Base-by-base conservation (phyloP, 495 filamentous ascomycete species). In the Penicillium herquei region DNA sequence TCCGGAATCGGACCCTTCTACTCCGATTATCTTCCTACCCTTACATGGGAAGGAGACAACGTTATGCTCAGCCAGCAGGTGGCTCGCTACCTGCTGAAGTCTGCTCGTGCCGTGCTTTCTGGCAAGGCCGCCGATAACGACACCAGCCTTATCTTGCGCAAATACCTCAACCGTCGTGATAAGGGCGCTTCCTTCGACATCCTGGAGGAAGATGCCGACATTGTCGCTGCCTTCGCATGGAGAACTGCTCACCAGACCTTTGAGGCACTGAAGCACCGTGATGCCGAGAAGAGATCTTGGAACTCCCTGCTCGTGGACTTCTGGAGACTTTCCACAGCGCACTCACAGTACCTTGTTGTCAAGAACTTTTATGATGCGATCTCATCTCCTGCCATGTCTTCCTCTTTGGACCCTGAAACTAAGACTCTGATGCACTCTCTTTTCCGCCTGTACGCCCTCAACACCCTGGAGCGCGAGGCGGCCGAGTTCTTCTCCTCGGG, bases 41-140 rank as follows among this genome's bases (percentile, higher is more conserved):
- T 84, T 26, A 90, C 87, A 11, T 78, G 73, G 74, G 74, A 76
- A 44, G 85, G 87, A 39, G 88, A 90, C 67, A 90, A 90, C 72
- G 89, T 87, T 64, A 89, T 90, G 84, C 72, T 90, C 44, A 86
- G 85, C 34, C 88, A 90, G 62, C 88, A 91, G 73, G 87, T 89
- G n/a, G 84, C 86, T 4, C 78, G 86, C 58, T 89, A 89, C 61
- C 75, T 86, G 37, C 72, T 86, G 46, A 86, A 86, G 72, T 81
- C 83, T 43, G 85, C 85, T 3, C 81, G 85, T 39, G 74, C 82
- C 14, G 84, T 87, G 3, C 70, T 87, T 10, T 70, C 78, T 18
- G 82, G 82, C 58, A 74, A 80, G 44, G 62, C 74, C 8, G 68
- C 82, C 7, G 68, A 69, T 35, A 86, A 85, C 59, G 83, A 85